Percentiles rank a stretch among this genome's conserved stretches.
Evolutionary conservation across 73 alveolate genomes (phyloP).

Genomic region (Tetrahymena thermophila): DNA sequence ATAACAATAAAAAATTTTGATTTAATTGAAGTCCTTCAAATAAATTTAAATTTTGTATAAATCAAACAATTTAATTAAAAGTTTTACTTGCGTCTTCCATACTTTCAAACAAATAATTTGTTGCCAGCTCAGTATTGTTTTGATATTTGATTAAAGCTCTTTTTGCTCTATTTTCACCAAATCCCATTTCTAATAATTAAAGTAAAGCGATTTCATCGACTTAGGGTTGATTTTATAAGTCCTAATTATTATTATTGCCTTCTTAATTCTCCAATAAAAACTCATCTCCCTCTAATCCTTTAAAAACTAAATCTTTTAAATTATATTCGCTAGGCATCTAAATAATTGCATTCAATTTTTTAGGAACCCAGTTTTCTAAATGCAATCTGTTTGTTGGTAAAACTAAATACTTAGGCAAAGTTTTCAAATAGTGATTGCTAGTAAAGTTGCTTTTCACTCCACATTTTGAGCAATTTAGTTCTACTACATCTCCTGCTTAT

Average conservation of each 20-base stretch:
- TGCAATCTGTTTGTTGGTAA: constrained; percentile 87
- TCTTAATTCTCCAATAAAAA: constrained; percentile 48
- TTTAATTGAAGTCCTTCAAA: neutral
- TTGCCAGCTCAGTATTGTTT: constrained; percentile 83
- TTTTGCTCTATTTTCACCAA: constrained; percentile 88
- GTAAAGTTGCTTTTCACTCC: constrained; percentile 56
- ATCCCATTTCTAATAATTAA: constrained; percentile 81
- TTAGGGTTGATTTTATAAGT: constrained; percentile 55
- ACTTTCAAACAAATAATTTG: constrained; percentile 82
- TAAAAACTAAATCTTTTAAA: constrained; percentile 48
- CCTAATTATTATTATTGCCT: neutral
- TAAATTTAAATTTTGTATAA: neutral
- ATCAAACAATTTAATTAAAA: neutral
- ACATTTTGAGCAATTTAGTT: constrained; percentile 80
- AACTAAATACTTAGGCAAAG: constrained; percentile 80
- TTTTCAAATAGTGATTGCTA: constrained; percentile 62
- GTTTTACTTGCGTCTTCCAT: constrained; percentile 52
- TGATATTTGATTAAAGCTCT: constrained; percentile 79
- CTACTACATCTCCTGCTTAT: constrained; percentile 78
- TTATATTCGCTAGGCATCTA: constrained; percentile 69
- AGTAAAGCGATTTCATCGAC: constrained; percentile 69
- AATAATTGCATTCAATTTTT: constrained; percentile 83
- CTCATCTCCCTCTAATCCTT: constrained; percentile 65
- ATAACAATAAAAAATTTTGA: neutral
- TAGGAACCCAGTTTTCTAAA: constrained; percentile 95